Evolutionary conservation across 768 basidiomycete genomes (phyloP), one percentile per base, ranked within the genome.

Genomic region (Boletus reticuloceps): DNA sequence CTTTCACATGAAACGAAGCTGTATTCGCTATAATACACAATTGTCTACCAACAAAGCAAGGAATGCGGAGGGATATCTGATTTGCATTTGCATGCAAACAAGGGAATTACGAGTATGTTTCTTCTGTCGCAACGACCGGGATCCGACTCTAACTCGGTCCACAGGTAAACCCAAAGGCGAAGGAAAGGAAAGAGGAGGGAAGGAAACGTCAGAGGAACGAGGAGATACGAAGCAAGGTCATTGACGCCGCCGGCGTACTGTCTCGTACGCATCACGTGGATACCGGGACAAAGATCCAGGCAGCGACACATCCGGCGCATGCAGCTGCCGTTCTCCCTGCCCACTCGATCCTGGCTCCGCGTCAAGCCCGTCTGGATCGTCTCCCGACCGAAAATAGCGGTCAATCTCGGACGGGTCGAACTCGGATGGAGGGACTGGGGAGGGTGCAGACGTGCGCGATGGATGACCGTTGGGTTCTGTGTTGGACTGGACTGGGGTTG

Each of bases 321-420:
- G 37, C 46, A 32, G 1, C n/a, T 40, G 22, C 25, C 44, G 27
- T 16, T 16, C 32, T 7, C n/a, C 54, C n/a, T 44, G 32, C 27
- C 12, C 44, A 22, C 37, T 50, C 34, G 54, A 37, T 9, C n/a
- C 50, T 43, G 36, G 39, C 4, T 62, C 56, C 20, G 34, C 52
- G 10, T 12, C 27, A 3, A 47, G 13, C 10, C 27, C 29, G n/a
- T 56, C 51, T n/a, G 48, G 48, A 22, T 64, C 68, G n/a, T 69
- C 67, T 7, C 60, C 55, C 37, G 70, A 62, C 48, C 82, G 79
- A 69, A 91, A 91, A 71, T 91, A 91, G 47, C 78, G 77, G 56
- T 90, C 89, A 75, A 90, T 84, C 64, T 91, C 89, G 12, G 81
- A 81, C 39, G 75, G 80, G 58, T 88, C 86, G 56, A 89, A 89